Conservation (phyloP, 352 stramenopile species). For the Phytophthora vignae region DNA sequence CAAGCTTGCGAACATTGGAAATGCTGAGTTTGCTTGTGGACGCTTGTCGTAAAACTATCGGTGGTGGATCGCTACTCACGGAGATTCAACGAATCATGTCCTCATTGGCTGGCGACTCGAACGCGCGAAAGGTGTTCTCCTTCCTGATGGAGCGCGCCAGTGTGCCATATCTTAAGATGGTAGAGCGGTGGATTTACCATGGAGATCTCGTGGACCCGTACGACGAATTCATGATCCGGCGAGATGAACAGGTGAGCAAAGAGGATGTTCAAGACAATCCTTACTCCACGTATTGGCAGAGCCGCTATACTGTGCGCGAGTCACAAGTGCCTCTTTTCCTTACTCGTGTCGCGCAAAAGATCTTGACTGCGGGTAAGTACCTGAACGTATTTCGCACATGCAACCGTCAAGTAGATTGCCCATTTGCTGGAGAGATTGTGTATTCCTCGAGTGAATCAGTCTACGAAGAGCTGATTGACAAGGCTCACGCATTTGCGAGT, state of each 20-base stretch:
- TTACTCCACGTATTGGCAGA: slow-evolving; percentile 93
- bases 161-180: slow-evolving; percentile 91
- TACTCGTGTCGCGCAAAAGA: slow-evolving; percentile 75
- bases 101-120: slow-evolving; percentile 80
- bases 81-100: slow-evolving; percentile 88
- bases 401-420: slow-evolving; percentile 78
- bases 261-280: slow-evolving; percentile 89
- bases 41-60: slow-evolving; percentile 72
- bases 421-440: slow-evolving; percentile 74
- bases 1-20: slow-evolving; percentile 92
- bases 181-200: slow-evolving; percentile 92
- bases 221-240: slow-evolving; percentile 92
- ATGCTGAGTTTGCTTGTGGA: slow-evolving; percentile 89
- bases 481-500: slow-evolving; percentile 85
- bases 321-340: slow-evolving; percentile 88
- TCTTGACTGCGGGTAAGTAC: slow-evolving; percentile 93
- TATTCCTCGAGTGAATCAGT: slow-evolving; percentile 71
- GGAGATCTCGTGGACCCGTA: slow-evolving; percentile 92
- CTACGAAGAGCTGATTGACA: slow-evolving; percentile 89
- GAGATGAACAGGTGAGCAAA: slow-evolving; percentile 80
- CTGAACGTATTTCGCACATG: slow-evolving; percentile 92
- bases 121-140: slow-evolving; percentile 78
- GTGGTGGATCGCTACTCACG: slow-evolving; percentile 93
- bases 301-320: slow-evolving; percentile 81
- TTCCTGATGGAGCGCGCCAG: slow-evolving; percentile 87